Evolutionary conservation across 768 basidiomycete species (phyloP), one percentile per base, ranked within the genome.

Genomic region (Hygrophorus russula): DNA sequence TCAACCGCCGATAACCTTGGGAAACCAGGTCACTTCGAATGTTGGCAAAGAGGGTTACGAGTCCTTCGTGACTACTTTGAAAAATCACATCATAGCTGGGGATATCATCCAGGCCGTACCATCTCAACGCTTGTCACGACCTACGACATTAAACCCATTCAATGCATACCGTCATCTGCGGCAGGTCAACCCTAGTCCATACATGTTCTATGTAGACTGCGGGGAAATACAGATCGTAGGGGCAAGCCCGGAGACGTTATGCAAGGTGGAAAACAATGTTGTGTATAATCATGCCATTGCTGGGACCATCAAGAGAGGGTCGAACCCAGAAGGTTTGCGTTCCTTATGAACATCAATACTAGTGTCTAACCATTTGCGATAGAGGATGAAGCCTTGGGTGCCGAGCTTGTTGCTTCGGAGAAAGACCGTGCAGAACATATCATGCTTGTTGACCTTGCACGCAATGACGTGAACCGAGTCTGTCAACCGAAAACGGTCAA

Each of bases 71-170:
- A 90, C 92, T 36, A 78, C 72, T 44, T 68, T 99, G 44, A 98
- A 97, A 68, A 73, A 94, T 56, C 92, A 90, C 58, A 96, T 99
- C 44, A 71, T 98, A 45, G 85, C 82, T 13, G 96, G 96, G 20
- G 93, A 99, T 63, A 97, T 99, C 56, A 98, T 99, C 51, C 96
- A 99, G 62, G 96, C 96, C 2, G 96, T 99, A 5, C 96, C 96
- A 6, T 93, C 90, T 8, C 96, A 98, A 59, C 73, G 93, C 20
- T 68, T 98, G 24, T 68, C 87, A 11, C 76, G 90, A 28, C 83
- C 85, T 29, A 98, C 96, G 0, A 60, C 73, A 14, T 67, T 99
- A 14, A 91, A 98, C 59, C 94, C 96, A 1, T 99, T 99, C 71
- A 99, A 98, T 65, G 91, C 83, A 5, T 99, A 98, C 58, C 73